Base-by-base conservation (phyloP, 2,329 filamentous ascomycete genomes). In the Microdochium paspali region DNA sequence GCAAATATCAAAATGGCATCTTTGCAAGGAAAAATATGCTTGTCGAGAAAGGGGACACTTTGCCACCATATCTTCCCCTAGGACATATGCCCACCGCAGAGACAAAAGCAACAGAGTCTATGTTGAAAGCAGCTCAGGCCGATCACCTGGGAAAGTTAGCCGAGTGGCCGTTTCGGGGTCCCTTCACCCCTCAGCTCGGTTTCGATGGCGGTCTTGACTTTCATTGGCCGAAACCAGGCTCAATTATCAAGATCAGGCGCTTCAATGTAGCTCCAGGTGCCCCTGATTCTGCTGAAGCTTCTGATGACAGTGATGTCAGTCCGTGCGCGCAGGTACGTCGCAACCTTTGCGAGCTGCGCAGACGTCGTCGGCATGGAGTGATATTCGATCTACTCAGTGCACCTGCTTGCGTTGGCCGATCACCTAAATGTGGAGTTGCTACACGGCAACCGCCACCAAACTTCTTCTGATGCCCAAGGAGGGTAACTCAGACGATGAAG, bases 141-240 rank as follows among this genome's bases (percentile, higher is more conserved):
- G 63, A 58, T 10, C 44, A 62, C 9, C 26, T 66, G 21, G 56
- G 54, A 32, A 49, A 49, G 49, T 24, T 51, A 44, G 50, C 52
- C 7, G 46, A 58, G 2, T 62, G 60, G 61, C 58, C 56, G 30
- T 69, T 70, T 48, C 61, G 61, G 3, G 68, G 67, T 2, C 70
- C 70, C 0, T 69, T 72, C 24, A 72, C 68, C 1, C 67, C 70
- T 12, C 66, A 71, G 46, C 60, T 72, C 21, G 69, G 69, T 45
- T 70, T 69, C 43, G 70, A 73, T 50, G 65, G 69, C 18, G 67
- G 69, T 1, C 58, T 71, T 35, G 69, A 73, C 47, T 70, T 67
- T 48, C 58, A 62, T 44, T 70, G 66, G 63, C 21, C 21, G 20
- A 24, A 28, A 20, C 18, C 31, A 18, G 24, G 30, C 30, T 24